A percentile compares a stretch with the other conserved stretches of the same genome.
Evolutionary conservation across 108 stramenopile species (phyloP).

Genomic region (Cyclotella sp.): DNA sequence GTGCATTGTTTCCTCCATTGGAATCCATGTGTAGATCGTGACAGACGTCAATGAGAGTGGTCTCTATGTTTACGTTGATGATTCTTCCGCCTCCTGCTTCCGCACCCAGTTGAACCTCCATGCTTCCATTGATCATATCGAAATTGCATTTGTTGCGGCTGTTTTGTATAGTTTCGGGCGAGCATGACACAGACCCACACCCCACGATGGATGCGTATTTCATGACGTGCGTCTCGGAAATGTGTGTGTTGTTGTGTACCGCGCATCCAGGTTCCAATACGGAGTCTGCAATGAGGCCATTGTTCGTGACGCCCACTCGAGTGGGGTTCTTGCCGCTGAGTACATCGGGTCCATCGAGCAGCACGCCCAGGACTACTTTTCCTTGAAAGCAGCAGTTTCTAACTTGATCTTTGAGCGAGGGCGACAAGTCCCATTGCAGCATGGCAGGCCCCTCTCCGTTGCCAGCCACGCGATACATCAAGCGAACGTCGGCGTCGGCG

Average conservation of each 20-base stretch:
- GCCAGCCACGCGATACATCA: conserved; percentile 47
- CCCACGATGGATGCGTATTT: conserved; percentile 58
- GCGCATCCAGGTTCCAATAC: conserved; percentile 61
- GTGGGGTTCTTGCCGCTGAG: background rate
- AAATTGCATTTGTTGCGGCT: conserved; percentile 21
- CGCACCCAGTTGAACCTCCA: conserved; percentile 75
- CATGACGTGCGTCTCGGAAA: conserved; percentile 67
- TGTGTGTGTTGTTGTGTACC: conserved; percentile 66
- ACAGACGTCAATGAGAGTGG: conserved; percentile 71
- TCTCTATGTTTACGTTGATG: conserved; percentile 54
- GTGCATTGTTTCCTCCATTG: conserved; percentile 23
- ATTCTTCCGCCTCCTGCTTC: conserved; percentile 79
- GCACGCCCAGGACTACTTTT: conserved; percentile 50
- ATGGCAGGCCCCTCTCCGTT: conserved; percentile 31
- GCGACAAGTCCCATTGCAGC: conserved; percentile 34
- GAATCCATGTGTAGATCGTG: conserved; percentile 55
- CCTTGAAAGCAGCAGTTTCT: conserved; percentile 60
- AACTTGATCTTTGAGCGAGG: conserved; percentile 45
- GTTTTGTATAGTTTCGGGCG: background rate
- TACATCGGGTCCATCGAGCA: conserved; percentile 19
- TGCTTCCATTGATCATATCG: conserved; percentile 44
- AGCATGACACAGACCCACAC: conserved; percentile 61
- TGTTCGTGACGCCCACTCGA: conserved; percentile 62
- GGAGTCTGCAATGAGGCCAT: conserved; percentile 60
- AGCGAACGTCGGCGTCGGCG: background rate